These are phyloP conservation scores for Euphrasia confusa DNA, from an alignment of 257 asterid genomes.

Conservation along the genomic window DNA sequence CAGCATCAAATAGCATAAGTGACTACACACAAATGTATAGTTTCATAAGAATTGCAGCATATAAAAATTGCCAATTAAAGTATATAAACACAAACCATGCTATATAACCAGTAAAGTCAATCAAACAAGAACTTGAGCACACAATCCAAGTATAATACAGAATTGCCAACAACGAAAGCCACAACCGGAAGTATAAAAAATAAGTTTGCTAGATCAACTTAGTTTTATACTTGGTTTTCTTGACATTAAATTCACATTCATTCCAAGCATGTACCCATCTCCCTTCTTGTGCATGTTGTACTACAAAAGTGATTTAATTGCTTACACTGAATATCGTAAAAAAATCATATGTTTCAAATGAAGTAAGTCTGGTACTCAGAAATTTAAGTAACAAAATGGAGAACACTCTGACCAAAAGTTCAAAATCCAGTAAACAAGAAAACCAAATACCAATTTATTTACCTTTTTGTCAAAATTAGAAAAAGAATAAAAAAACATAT, in stretches of 20 bases:
- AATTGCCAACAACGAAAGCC: not conserved
- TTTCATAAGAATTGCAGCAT: slow-evolving; percentile 7
- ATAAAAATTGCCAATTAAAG: not conserved
- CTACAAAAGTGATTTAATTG: not conserved
- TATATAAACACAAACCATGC: not conserved
- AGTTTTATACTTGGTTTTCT: not conserved
- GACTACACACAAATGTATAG: not conserved
- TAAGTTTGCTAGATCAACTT: slow-evolving; percentile 8
- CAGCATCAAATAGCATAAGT: not conserved
- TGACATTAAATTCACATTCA: not conserved
- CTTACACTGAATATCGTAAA: not conserved
- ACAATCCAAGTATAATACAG: not conserved
- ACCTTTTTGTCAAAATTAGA: too few relatives aligned
- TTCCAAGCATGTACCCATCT: slow-evolving; percentile 9
- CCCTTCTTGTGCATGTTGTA: not conserved
- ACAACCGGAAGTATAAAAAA: slow-evolving; percentile 4
- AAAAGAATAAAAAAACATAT: too few relatives aligned
- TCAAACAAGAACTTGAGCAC: slow-evolving; percentile 4
- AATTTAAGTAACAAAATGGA: not conserved
- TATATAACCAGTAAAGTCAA: not conserved
- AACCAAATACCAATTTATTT: not conserved
- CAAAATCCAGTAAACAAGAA: not conserved
- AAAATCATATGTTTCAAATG: not conserved
- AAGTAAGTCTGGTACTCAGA: not conserved
- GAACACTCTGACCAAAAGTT: not conserved